Base-by-base conservation (phyloP, 805 yeast species). In the Wickerhamomyces queroliae region DNA sequence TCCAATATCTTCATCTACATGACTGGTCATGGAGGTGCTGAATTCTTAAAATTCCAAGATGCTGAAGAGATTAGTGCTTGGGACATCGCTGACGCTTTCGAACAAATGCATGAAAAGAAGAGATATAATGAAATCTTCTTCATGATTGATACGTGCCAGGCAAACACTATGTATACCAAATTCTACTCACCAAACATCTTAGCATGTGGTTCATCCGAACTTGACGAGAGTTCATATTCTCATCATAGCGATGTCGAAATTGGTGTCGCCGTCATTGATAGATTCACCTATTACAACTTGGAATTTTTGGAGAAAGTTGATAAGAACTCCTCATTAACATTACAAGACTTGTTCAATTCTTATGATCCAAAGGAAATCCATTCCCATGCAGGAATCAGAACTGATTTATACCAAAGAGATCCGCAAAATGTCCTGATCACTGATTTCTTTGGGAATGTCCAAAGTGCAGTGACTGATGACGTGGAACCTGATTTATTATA, bases 21-120 rank as follows among this genome's bases (percentile, higher is more conserved):
- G 80, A 93, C 99, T 1, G 99, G 99, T 19, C 99, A 93, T 62
- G 99, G 99, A 19, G 99, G 99, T 38, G 88, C 90, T 54, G 98
- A 93, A 61, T 93, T 93, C 61, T 73, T 93, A 53, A 93, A 93
- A 63, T 93, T 93, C 61, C 99, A 93, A 65, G 99, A 93, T 58
- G 96, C 98, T 10, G 99, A 93, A 60, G 99, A 93, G 55, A 89
- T 93, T 42, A 89, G 96, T 2, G 80, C 96, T 9, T 83, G 87
- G 65, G 99, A 93, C 62, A 75, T 93, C 45, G 98, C 99, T 2
- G 96, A 93, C 63, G 98, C 98, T 3, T 87, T 93, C 64, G 95
- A 78, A 38, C 97, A 93, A 59, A 93, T 93, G 99, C 78, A 87
- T 66, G 96, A 91, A 59, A 90, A 90, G 75, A 84, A 85, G 50